Conservation (phyloP, 2,329 filamentous ascomycete species). For the Aspergillus novoparasiticus region DNA sequence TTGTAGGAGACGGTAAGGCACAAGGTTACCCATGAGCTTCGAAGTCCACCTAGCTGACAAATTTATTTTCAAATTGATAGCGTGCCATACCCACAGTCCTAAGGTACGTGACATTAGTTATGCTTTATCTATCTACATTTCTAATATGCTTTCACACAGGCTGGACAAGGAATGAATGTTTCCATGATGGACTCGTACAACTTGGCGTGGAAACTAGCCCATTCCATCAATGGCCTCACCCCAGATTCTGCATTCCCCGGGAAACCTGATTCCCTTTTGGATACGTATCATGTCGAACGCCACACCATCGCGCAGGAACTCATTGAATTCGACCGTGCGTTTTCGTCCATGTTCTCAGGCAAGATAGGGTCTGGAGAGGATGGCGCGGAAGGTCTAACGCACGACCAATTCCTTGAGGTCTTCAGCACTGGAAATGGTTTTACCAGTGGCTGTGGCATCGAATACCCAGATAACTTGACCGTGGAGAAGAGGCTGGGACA, state of each 20-base stretch:
- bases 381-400: constrained; percentile 29
- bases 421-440: constrained; percentile 42
- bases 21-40: too few species aligned
- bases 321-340: constrained; percentile 43
- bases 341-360: constrained; percentile 45
- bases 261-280: constrained; percentile 31
- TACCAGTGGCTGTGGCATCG: constrained; percentile 43
- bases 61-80: constrained; percentile 32
- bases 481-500: constrained; percentile 26
- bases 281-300: constrained; percentile 42
- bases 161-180: constrained; percentile 79
- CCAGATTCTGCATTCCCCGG: constrained; percentile 17
- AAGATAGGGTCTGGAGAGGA: constrained; percentile 34
- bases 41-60: neutral
- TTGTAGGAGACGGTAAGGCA: constrained; percentile 64
- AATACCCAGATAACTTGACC: constrained; percentile 35
- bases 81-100: constrained; percentile 78
- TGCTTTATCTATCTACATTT: neutral
- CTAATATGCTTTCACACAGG: constrained; percentile 36
- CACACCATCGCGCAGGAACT: constrained; percentile 41
- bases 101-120: constrained; percentile 46
- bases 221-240: constrained; percentile 40
- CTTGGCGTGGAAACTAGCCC: constrained; percentile 44
- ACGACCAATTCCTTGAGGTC: constrained; percentile 39
- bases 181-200: constrained; percentile 64